Base-by-base conservation (phyloP, 2,329 filamentous ascomycete genomes). In the Xylariaceae sp. region DNA sequence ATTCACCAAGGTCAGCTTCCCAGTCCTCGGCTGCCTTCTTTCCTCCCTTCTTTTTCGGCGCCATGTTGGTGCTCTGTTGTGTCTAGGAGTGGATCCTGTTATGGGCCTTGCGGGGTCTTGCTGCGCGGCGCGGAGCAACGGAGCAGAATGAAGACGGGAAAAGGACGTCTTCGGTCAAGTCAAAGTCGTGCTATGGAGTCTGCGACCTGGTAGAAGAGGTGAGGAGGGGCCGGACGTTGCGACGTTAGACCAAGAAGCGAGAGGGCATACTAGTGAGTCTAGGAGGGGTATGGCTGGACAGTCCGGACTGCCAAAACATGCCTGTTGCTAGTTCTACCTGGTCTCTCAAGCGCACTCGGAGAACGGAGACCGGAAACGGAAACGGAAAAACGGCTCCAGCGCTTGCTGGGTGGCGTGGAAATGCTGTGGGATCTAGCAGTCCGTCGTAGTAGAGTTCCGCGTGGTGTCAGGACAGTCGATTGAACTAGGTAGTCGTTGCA, bases 1-100 rank as follows among this genome's bases (percentile, higher is more conserved):
- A 77, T 76, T 96, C 92, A 67, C 91, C 92, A 51, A 96, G 79
- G 60, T 96, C 91, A 52, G 88, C 85, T 73, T 97, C 94, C 92
- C 92, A 96, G 79, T 96, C 90, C 68, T 96, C 89, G 69, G 88
- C 83, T 69, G 79, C 83, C 80, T 92, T 95, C 74, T 86, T 88
- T 71, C 86, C 87, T 65, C 76, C 78, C 83, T 96, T 96, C 81
- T 94, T 95, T 79, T 96, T 96, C 59, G 92, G 92, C 68, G 92
- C 77, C 92, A 96, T 97, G 57, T 72, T 78, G 72, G 57, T 57
- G 63, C 59, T 70, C 10, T 47, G 18, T 32, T 19, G 32, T 40
- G 30, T 46, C 15, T 30, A 41, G 21, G 2, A 15, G 21, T 36
- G 34, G 32, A 48, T 50, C 29, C 45, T 26, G 36, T 42, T n/a